A percentile compares a stretch with the other conserved stretches of the same genome.
Evolutionary conservation across 2,329 filamentous ascomycete species (phyloP).

Genomic region (Leptographium radiaticola): DNA sequence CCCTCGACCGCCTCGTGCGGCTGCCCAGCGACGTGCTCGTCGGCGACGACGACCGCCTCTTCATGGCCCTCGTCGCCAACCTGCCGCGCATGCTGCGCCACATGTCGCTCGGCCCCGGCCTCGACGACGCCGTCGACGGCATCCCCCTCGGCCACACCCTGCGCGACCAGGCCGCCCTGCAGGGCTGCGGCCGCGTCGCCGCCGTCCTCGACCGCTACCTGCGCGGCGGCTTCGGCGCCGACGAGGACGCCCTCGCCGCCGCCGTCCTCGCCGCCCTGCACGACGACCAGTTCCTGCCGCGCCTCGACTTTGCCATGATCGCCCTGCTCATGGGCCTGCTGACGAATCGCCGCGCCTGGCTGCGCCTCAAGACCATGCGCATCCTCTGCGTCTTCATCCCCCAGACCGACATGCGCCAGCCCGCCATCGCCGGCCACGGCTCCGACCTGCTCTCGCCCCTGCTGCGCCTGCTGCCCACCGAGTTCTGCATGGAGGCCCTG

Average conservation of each 20-base stretch:
- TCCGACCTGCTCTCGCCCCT: constrained; percentile 92
- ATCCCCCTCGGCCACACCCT: constrained; percentile 51
- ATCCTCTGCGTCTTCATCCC: constrained; percentile 76
- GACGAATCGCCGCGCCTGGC: constrained; percentile 79
- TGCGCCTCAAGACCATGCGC: constrained; percentile 87
- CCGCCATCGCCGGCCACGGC: constrained; percentile 79
- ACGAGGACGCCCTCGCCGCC: constrained; percentile 57
- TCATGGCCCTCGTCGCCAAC: constrained; percentile 85
- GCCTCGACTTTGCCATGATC: constrained; percentile 70
- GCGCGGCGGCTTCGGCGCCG: constrained; percentile 29
- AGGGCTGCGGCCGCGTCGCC: constrained; percentile 55
- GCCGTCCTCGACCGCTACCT: constrained; percentile 59
- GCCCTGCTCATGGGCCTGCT: constrained; percentile 85
- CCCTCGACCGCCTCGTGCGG: constrained; percentile 65
- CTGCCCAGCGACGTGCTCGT: constrained; percentile 70
- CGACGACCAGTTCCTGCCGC: constrained; percentile 60
- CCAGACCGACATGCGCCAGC: constrained; percentile 83
- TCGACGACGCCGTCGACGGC: neutral
- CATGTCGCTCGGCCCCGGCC: constrained; percentile 45
- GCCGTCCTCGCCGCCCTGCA: constrained; percentile 63
- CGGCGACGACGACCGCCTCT: constrained; percentile 67
- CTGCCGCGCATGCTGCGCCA: constrained; percentile 72
- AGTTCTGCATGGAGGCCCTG: constrained; percentile 84
- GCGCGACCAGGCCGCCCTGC: constrained; percentile 57
- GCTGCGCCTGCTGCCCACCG: constrained; percentile 76